Evolutionary conservation across 2,329 filamentous ascomycete species (phyloP).

Genomic region (Penicillium vulpinum): DNA sequence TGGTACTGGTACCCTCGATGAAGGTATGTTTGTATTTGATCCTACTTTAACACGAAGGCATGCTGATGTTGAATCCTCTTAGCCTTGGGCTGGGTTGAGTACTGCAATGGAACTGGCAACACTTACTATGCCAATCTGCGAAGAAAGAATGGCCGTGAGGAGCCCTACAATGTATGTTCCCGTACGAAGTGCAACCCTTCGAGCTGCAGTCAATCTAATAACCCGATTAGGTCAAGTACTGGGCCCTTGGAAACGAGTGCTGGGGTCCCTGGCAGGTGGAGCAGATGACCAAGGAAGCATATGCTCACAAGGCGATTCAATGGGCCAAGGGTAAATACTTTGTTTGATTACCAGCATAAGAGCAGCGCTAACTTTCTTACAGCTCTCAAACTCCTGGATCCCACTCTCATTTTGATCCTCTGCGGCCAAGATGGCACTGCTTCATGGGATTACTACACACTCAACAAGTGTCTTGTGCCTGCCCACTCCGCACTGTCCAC

Average conservation of each 20-base stretch:
- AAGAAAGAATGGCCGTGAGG: conserved; percentile 69
- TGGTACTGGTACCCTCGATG: conserved; percentile 66
- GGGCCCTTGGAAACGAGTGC: conserved; percentile 76
- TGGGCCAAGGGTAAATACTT: conserved; percentile 55
- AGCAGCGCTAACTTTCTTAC: neutral
- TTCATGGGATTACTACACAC: conserved; percentile 71
- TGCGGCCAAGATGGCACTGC: conserved; percentile 70
- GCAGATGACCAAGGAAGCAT: conserved; percentile 60
- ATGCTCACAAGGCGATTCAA: conserved; percentile 59
- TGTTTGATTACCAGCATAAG: neutral
- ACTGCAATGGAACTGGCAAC: conserved; percentile 76
- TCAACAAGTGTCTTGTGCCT: conserved; percentile 65
- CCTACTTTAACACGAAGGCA: neutral
- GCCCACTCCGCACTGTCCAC: conserved; percentile 45
- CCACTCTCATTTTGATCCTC: conserved; percentile 67
- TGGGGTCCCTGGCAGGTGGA: conserved; percentile 63
- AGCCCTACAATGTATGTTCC: conserved; percentile 66
- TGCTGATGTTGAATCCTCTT: neutral
- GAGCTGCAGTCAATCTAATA: conserved; percentile 6
- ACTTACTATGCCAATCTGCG: conserved; percentile 81
- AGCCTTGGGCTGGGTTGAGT: conserved; percentile 77
- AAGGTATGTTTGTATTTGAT: conserved; percentile 42
- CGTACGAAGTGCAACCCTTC: neutral
- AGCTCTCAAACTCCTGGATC: conserved; percentile 55
- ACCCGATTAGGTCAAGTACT: conserved; percentile 65